A percentile compares a stretch with the other conserved stretches of the same genome.
Conservation (phyloP, 176 grass and related monocot genomes). For the Raddia distichophylla region DNA sequence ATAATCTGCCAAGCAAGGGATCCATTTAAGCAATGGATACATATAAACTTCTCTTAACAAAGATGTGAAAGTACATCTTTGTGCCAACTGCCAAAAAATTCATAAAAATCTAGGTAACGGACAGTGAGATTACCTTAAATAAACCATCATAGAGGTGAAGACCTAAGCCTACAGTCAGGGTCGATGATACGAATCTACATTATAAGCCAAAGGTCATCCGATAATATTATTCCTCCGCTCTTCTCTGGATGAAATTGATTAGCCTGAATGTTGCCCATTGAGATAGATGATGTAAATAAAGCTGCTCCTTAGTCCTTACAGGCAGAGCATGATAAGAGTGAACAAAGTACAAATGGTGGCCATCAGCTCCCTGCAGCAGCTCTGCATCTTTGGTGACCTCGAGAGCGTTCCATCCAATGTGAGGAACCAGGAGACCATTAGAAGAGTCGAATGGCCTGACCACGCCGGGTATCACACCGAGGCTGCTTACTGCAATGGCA, state of each 20-base stretch:
- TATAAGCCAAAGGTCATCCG: background rate
- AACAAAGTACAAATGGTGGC: constrained; percentile 94
- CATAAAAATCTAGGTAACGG: constrained; percentile 12
- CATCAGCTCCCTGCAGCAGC: constrained; percentile 77
- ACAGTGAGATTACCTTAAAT: constrained; percentile 70
- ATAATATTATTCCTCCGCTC: constrained; percentile 37
- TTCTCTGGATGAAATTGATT: constrained; percentile 99
- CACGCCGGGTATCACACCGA: constrained; percentile 88
- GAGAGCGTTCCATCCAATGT: constrained; percentile 96
- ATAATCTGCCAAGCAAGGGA: constrained; percentile 69
- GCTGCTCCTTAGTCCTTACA: constrained; percentile 51
- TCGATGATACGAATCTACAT: constrained; percentile 93
- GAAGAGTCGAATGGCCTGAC: constrained; percentile 86
- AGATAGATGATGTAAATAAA: constrained; percentile 74
- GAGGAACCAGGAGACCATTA: constrained; percentile 81
- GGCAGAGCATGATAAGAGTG: constrained; percentile 86
- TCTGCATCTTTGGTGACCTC: constrained; percentile 77
- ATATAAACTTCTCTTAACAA: background rate
- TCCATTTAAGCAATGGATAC: background rate
- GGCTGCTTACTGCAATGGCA: constrained; percentile 69
- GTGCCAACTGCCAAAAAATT: constrained; percentile 32
- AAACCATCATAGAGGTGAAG: constrained; percentile 96
- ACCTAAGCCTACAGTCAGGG: constrained; percentile 91
- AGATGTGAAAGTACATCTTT: background rate
- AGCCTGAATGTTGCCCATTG: constrained; percentile 85